These are phyloP conservation scores for Populus hybrid DNA, from an alignment of 441 rosid genomes.

Conservation along the genomic window DNA sequence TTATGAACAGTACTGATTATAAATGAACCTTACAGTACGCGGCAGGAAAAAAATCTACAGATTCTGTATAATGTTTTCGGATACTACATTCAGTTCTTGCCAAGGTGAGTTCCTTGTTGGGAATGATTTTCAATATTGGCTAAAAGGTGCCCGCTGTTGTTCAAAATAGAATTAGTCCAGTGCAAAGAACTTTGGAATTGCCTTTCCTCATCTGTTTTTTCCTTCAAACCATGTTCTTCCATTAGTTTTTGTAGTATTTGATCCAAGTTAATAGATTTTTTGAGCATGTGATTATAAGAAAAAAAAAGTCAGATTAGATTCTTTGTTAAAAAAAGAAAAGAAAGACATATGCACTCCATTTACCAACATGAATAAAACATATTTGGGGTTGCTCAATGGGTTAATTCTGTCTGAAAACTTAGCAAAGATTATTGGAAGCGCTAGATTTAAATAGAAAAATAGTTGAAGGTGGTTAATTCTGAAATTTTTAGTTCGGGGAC, in stretches of 20 bases:
- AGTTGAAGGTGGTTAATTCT: neutral
- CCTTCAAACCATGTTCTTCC: neutral
- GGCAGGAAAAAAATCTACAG: slow-evolving; percentile 55
- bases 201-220: neutral
- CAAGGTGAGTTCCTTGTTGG: slow-evolving; percentile 50
- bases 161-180: neutral
- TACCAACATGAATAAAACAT: neutral
- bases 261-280: neutral
- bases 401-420: neutral
- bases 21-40: slow-evolving; percentile 42
- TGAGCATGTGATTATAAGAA: neutral
- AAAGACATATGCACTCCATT: neutral
- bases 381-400: neutral
- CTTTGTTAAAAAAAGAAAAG: no score
- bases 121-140: neutral
- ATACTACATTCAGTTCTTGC: slow-evolving; percentile 82
- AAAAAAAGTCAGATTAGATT: neutral
- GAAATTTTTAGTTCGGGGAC: neutral
- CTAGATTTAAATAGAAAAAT: neutral
- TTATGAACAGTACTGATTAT: slow-evolving; percentile 18
- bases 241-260: neutral
- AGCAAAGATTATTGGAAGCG: neutral
- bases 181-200: neutral
- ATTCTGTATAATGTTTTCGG: slow-evolving; percentile 88
- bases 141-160: neutral